Conservation (phyloP, 2,329 filamentous ascomycete genomes). For the Neonectria faginata region DNA sequence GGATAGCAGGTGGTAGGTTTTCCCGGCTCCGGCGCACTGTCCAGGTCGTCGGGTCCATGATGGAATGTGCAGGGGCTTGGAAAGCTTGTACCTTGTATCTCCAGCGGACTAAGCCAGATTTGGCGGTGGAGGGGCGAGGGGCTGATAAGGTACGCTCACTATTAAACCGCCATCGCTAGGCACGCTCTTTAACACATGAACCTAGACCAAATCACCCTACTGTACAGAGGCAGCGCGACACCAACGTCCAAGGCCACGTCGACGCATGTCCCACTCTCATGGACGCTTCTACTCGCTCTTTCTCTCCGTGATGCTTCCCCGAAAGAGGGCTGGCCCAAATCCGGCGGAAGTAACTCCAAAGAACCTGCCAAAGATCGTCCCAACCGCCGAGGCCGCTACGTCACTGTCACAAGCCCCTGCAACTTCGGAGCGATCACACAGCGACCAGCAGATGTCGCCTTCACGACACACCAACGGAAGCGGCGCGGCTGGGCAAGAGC, state of each 20-base stretch:
- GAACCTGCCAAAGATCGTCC: constrained; percentile 30
- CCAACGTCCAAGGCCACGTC: constrained; percentile 18
- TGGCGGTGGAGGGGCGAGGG: constrained; percentile 22
- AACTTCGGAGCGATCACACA: constrained; percentile 34
- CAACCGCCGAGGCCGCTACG: constrained; percentile 39
- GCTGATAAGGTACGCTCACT: constrained; percentile 12
- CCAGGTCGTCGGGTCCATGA: constrained; percentile 5
- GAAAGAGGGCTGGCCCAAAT: constrained; percentile 51
- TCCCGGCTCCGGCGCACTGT: constrained; percentile 28
- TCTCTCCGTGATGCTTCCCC: constrained; percentile 47
- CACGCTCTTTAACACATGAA: constrained; percentile 41
- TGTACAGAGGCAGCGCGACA: constrained; percentile 28
- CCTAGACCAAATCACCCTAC: constrained; percentile 4
- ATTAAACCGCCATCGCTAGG: constrained; percentile 24
- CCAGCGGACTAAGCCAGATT: constrained; percentile 12
- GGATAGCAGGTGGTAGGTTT: constrained; percentile 30
- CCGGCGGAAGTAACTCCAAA: constrained; percentile 40
- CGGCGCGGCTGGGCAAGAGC: constrained; percentile 20
- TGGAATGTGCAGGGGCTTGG: neutral
- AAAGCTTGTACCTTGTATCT: constrained; percentile 14
- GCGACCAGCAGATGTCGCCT: constrained; percentile 33
- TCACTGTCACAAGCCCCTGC: constrained; percentile 45
- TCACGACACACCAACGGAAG: constrained; percentile 32
- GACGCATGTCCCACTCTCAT: constrained; percentile 20
- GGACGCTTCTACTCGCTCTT: constrained; percentile 16